These are phyloP conservation scores for Fusarium xylarioides DNA, from an alignment of 2,329 filamentous ascomycete genomes.

Conservation along the genomic window DNA sequence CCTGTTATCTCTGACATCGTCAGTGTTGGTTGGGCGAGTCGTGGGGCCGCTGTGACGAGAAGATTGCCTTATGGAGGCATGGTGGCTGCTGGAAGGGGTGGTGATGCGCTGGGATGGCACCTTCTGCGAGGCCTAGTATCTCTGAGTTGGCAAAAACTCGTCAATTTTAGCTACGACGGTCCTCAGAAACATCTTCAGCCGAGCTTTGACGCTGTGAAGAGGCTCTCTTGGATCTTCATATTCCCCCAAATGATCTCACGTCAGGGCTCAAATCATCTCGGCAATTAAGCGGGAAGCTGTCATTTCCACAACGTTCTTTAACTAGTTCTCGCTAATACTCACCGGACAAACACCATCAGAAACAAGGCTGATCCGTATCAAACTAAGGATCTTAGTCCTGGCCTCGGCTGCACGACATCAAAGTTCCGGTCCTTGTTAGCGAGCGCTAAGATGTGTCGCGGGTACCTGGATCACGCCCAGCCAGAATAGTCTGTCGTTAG, in stretches of 20 bases:
- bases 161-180: background rate
- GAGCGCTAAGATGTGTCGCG: conserved; percentile 12
- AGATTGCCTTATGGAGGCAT: conserved; percentile 14
- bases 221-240: background rate
- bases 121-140: background rate
- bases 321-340: background rate
- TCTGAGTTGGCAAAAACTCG: background rate
- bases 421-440: conserved; percentile 10
- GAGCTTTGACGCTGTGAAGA: background rate
- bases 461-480: conserved; percentile 17
- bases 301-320: background rate
- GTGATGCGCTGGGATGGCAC: conserved; percentile 3
- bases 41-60: conserved; percentile 25
- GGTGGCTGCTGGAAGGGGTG: conserved; percentile 23
- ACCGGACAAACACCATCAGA: background rate
- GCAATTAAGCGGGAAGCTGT: background rate
- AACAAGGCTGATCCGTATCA: conserved; percentile 17
- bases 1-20: background rate
- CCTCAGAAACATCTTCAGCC: background rate
- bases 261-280: background rate
- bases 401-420: conserved; percentile 33
- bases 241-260: background rate
- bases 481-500: background rate
- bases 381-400: conserved; percentile 20
- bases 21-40: conserved; percentile 1